These are phyloP conservation scores for Xerocomellus dryophilus DNA, from an alignment of 768 basidiomycete genomes.

Conservation along the genomic window DNA sequence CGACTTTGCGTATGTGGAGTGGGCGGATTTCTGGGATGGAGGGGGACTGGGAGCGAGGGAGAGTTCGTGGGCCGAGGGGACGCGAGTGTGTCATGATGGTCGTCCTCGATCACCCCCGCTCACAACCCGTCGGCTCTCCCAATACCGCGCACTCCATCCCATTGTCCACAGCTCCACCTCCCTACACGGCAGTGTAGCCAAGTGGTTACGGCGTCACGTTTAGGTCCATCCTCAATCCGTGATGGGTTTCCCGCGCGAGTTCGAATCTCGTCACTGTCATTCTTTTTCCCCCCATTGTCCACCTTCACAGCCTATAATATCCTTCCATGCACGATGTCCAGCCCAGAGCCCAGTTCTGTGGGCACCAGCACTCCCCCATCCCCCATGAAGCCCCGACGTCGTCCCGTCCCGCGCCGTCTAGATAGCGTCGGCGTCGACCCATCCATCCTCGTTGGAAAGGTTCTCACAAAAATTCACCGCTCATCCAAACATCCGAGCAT, in stretches of 20 bases:
- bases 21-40: constrained; percentile 37
- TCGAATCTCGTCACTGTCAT: constrained; percentile 60
- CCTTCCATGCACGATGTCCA: constrained; percentile 14
- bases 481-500: constrained; percentile 45
- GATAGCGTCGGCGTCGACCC: constrained; percentile 39
- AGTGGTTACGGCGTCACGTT: constrained; percentile 62
- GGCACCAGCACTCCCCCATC: constrained; percentile 19
- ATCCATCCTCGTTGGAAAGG: constrained; percentile 42
- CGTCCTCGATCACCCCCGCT: constrained; percentile 3
- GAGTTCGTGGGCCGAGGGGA: constrained; percentile 51
- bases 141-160: background rate
- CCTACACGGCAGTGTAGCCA: constrained; percentile 49
- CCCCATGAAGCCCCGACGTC: constrained; percentile 29
- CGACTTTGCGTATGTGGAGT: constrained; percentile 40
- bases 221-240: constrained; percentile 45
- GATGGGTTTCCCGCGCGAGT: constrained; percentile 59
- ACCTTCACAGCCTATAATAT: constrained; percentile 6
- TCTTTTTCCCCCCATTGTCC: constrained; percentile 16
- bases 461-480: constrained; percentile 37
- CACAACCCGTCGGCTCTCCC: constrained; percentile 9
- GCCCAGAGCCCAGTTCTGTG: constrained; percentile 10
- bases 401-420: constrained; percentile 36
- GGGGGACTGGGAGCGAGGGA: constrained; percentile 43
- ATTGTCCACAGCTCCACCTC: fast-evolving
- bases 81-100: constrained; percentile 27